Evolutionary conservation across 192 early-diverging fungal genomes (phyloP), one percentile per base, ranked within the genome.

Genomic region (Jimgerdemannia flammicorona): DNA sequence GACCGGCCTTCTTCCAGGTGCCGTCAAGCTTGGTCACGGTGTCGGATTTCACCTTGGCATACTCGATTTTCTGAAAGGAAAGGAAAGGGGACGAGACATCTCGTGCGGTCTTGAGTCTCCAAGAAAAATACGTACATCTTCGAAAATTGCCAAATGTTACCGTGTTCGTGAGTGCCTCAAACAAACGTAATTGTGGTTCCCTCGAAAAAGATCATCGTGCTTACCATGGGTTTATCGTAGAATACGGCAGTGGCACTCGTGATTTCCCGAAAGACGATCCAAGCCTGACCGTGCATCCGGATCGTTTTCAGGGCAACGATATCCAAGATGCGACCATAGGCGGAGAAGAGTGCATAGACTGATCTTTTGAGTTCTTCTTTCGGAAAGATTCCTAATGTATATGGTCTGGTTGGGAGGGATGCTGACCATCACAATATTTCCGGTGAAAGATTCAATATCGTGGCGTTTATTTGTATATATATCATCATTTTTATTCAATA

Each of bases 201-300:
- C 29, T 29, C 29, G 29, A 29, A 29, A 29, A 29, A 29, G 29
- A 29, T 1, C 1, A 29, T 29, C 29, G 29, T 20, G 74, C 85
- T 78, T 88, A 96, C 94, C 86, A 98, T 87, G 7, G 91, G 83
- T 72, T 85, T 85, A n/a, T 90, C 91, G 76, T 93, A 97, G 79
- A 99, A 91, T 3, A 82, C 85, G 0, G 92, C 84, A 42, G 96
- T 97, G 3, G 98, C 94, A 17, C 87, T 81, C 4, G 93, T 79
- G 17, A 97, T 90, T 72, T 97, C 93, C 43, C 84, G 81, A 75
- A 97, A 98, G 17, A 92, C 96, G 39, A 99, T 81, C 80, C 95
- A 97, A 0, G 98, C 98, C 83, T 99, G 98, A 18, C 96, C 96
- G 40, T 97, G 93, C 88, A 95, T 92, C 67, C 90, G 92, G 43